Evolutionary conservation across 2,329 filamentous ascomycete genomes (phyloP).

Genomic region (Colletotrichum horii): DNA sequence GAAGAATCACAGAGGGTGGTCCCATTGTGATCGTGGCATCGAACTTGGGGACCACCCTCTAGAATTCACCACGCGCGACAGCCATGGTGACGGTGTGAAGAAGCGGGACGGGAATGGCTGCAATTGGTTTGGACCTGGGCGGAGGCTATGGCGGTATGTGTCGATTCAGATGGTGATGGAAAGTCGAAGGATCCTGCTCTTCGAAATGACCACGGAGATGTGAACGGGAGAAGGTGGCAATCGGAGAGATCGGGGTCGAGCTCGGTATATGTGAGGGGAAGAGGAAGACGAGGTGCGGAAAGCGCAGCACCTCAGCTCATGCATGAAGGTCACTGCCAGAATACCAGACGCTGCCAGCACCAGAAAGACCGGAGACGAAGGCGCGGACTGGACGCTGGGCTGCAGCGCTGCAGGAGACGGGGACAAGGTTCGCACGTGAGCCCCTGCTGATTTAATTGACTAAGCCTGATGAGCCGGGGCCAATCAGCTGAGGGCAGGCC

Average conservation of each 20-base stretch:
- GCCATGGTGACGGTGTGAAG: constrained; percentile 13
- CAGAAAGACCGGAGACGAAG: neutral
- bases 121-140: neutral
- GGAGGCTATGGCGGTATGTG: neutral
- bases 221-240: neutral
- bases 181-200: neutral
- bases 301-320: neutral
- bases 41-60: constrained; percentile 56
- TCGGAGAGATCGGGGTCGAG: neutral
- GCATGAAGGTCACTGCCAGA: constrained; percentile 6
- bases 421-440: constrained; percentile 23
- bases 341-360: neutral
- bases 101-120: neutral
- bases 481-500: neutral
- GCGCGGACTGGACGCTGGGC: neutral
- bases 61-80: constrained; percentile 51
- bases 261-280: constrained; percentile 5
- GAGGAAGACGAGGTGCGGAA: neutral
- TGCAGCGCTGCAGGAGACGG: neutral
- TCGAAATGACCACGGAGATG: neutral
- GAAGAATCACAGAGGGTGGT: constrained; percentile 56
- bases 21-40: constrained; percentile 56
- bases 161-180: neutral
- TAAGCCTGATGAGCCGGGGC: neutral
- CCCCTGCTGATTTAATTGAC: neutral